Conservation (phyloP, 495 filamentous ascomycete genomes). For the Bathelium albidoporum region DNA sequence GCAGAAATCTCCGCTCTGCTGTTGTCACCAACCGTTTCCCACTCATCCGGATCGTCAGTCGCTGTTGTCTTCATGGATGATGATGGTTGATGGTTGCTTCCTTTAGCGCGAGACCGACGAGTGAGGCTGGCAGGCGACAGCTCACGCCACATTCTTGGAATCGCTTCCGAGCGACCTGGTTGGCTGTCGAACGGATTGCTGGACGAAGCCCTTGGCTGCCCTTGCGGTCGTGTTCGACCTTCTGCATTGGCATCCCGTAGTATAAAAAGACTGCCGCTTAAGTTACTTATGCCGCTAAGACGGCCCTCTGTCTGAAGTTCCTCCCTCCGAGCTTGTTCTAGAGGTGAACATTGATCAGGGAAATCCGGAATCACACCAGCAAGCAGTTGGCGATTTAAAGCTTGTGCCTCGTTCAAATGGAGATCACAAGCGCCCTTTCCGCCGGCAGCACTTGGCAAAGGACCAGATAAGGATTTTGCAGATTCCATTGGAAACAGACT, state of each 20-base stretch:
- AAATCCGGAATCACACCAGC: not conserved
- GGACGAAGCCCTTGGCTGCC: not conserved
- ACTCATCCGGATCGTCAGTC: constrained; percentile 18
- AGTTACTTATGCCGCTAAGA: constrained; percentile 11
- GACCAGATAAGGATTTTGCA: not conserved
- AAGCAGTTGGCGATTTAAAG: not conserved
- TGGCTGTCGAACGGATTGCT: constrained; percentile 1
- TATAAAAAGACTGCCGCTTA: constrained; percentile 10
- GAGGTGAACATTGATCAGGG: too few relatives aligned
- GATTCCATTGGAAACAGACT: not conserved
- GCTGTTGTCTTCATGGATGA: constrained; percentile 3
- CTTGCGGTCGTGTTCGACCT: not conserved
- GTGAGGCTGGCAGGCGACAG: not conserved
- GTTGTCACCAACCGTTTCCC: constrained; percentile 23
- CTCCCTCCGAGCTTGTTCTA: not conserved
- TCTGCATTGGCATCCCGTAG: not conserved
- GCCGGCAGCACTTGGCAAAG: not conserved
- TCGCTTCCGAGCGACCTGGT: not conserved
- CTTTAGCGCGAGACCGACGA: constrained; percentile 1
- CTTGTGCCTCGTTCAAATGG: too few relatives aligned
- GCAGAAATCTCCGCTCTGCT: constrained; percentile 6
- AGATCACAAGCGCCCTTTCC: not conserved
- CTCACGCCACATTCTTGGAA: constrained; percentile 7
- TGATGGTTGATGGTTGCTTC: constrained; percentile 10
- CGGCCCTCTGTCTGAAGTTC: constrained; percentile 2